A percentile compares a stretch with the other conserved stretches of the same genome.
Evolutionary conservation across 2,329 filamentous ascomycete genomes (phyloP).

Genomic region (Penicillium sp.): DNA sequence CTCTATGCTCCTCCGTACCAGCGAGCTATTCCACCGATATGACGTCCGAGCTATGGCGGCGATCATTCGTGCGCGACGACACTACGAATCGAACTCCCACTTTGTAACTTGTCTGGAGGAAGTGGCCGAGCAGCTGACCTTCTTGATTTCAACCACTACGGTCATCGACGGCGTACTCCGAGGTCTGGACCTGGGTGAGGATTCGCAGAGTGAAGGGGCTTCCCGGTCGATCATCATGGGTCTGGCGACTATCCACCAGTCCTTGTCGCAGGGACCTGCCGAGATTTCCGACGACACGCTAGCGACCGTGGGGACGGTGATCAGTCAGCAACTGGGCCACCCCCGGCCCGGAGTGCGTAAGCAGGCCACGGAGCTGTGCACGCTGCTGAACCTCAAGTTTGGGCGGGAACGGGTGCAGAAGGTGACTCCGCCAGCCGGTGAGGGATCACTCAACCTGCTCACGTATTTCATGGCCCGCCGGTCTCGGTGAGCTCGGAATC

Average conservation of each 20-base stretch:
- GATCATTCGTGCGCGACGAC: slow-evolving; percentile 35
- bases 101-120: slow-evolving; percentile 41
- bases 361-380: slow-evolving; percentile 36
- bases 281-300: slow-evolving; percentile 22
- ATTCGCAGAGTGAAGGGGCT: slow-evolving; percentile 29
- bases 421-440: slow-evolving; percentile 28
- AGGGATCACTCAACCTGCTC: slow-evolving; percentile 33
- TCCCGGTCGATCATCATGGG: slow-evolving; percentile 37
- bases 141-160: slow-evolving; percentile 17
- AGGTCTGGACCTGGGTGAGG: slow-evolving; percentile 27
- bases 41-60: slow-evolving; percentile 35
- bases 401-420: slow-evolving; percentile 26
- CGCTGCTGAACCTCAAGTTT: slow-evolving; percentile 28
- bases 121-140: slow-evolving; percentile 35
- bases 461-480: slow-evolving; percentile 36
- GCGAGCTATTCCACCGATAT: slow-evolving; percentile 33
- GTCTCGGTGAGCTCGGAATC: slow-evolving; percentile 12
- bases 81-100: slow-evolving; percentile 39
- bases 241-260: slow-evolving; percentile 19
- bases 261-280: slow-evolving; percentile 12
- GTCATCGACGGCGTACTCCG: slow-evolving; percentile 33
- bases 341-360: slow-evolving; percentile 37
- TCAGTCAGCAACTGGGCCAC: slow-evolving; percentile 30
- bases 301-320: slow-evolving; percentile 31
- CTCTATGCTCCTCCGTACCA: slow-evolving; percentile 37